phyloP scores from a whole-genome alignment of 768 basidiomycete species.

The Auricularia auricula-judae region DNA sequence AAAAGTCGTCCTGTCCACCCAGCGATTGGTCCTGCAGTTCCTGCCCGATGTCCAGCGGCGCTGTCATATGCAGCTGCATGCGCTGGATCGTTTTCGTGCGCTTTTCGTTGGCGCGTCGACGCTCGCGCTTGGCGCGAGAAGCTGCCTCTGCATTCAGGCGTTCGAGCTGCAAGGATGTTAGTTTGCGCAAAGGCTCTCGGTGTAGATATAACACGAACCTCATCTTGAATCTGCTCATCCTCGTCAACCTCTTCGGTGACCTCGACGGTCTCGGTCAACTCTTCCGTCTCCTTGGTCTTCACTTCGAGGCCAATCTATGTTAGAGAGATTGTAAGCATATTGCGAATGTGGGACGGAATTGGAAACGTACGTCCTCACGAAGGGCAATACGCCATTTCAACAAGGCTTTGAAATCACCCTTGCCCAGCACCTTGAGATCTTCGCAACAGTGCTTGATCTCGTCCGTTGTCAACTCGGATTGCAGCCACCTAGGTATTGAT shows the following conservation, averaged over 20 bases:
- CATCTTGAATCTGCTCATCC: conserved; percentile 80
- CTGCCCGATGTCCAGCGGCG: conserved; percentile 91
- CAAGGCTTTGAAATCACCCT: conserved; percentile 90
- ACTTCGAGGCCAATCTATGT: conserved; percentile 71
- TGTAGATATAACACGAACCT: conserved; percentile 38
- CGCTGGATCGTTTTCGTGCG: conserved; percentile 81
- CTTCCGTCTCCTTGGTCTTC: conserved; percentile 62
- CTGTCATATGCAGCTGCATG: conserved; percentile 95
- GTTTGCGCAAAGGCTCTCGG: background rate
- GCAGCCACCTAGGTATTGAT: conserved; percentile 50
- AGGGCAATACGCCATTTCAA: conserved; percentile 84
- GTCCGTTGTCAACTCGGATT: conserved; percentile 54
- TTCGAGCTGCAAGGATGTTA: conserved; percentile 48
- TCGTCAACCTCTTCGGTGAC: conserved; percentile 66
- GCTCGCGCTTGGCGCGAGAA: conserved; percentile 65
- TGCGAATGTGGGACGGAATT: background rate
- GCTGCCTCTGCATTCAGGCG: conserved; percentile 68
- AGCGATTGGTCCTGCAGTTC: conserved; percentile 71
- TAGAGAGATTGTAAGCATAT: conserved; percentile 5
- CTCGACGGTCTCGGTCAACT: conserved; percentile 62
- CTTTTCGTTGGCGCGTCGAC: conserved; percentile 79
- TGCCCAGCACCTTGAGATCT: conserved; percentile 94
- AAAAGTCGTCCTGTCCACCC: conserved; percentile 74
- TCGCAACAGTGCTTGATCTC: conserved; percentile 78
- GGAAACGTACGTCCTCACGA: conserved; percentile 70